phyloP scores from a whole-genome alignment of 495 filamentous ascomycete genomes.

The Entonaema liquescens region DNA sequence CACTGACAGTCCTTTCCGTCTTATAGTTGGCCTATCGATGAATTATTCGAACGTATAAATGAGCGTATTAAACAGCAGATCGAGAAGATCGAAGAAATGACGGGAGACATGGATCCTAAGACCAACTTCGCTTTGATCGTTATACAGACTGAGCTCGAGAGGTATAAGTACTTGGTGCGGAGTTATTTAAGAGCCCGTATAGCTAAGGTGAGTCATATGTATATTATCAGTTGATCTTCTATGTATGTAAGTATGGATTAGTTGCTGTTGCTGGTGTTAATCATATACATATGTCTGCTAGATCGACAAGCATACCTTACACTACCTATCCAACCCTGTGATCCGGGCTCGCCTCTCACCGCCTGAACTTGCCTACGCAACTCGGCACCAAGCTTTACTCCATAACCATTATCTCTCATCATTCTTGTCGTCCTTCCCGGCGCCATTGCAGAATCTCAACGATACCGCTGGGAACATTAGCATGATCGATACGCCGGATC shows the following conservation, averaged over 20 bases:
- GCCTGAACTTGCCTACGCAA: slow-evolving; percentile 78
- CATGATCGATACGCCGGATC: slow-evolving; percentile 91
- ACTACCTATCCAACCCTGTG: slow-evolving; percentile 63
- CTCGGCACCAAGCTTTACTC: slow-evolving; percentile 80
- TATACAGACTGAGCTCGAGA: slow-evolving; percentile 93
- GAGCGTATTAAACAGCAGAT: slow-evolving; percentile 74
- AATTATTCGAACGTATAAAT: slow-evolving; percentile 75
- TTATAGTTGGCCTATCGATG: slow-evolving; percentile 59
- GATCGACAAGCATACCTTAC: slow-evolving; percentile 74
- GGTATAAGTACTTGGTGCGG: slow-evolving; percentile 89
- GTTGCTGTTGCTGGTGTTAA: slow-evolving; percentile 16
- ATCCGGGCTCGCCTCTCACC: slow-evolving; percentile 68
- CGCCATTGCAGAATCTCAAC: slow-evolving; percentile 78
- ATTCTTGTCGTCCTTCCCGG: slow-evolving; percentile 84
- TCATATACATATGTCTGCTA: slow-evolving; percentile 38
- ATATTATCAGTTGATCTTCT: slow-evolving; percentile 10
- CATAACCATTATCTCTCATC: slow-evolving; percentile 81
- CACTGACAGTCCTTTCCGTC: slow-evolving; percentile 23
- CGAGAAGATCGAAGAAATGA: slow-evolving; percentile 77
- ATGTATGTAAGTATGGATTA: neutral
- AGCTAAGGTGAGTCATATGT: slow-evolving; percentile 65
- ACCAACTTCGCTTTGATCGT: slow-evolving; percentile 93
- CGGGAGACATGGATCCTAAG: slow-evolving; percentile 81
- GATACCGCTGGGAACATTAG: slow-evolving; percentile 87
- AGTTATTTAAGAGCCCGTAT: slow-evolving; percentile 86